These are phyloP conservation scores for Aspergillus indologenus DNA, from an alignment of 495 filamentous ascomycete genomes.

Conservation along the genomic window DNA sequence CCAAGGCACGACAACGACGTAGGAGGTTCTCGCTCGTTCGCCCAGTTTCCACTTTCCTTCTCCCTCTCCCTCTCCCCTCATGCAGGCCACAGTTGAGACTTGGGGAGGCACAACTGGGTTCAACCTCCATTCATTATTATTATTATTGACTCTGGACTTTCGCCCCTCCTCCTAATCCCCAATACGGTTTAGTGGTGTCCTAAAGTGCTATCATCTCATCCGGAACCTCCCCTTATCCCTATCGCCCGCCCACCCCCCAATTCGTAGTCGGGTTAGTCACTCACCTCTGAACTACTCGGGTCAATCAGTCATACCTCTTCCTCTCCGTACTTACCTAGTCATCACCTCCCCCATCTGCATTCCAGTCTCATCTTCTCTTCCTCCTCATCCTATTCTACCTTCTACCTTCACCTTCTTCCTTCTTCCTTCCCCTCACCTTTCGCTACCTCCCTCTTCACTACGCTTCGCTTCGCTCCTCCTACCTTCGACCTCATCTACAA, in stretches of 20 bases:
- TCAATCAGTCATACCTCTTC: constrained; percentile 2
- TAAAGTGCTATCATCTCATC: constrained; percentile 12
- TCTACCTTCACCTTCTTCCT: constrained; percentile 20
- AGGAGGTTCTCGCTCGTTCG: constrained; percentile 21
- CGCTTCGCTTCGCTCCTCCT: constrained; percentile 13
- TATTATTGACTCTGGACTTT: constrained; percentile 18
- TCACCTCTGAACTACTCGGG: too few species aligned
- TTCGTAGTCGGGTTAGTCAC: background rate
- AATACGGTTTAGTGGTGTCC: background rate
- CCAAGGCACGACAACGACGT: constrained; percentile 7
- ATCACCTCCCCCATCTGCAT: constrained; percentile 2
- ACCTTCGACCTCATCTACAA: constrained; percentile 5
- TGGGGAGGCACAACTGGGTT: background rate
- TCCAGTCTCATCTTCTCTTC: constrained; percentile 27
- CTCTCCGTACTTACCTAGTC: background rate
- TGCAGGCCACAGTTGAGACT: too few species aligned
- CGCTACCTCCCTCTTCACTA: constrained; percentile 16
- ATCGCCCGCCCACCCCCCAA: constrained; percentile 6
- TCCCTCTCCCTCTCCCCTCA: constrained; percentile 7
- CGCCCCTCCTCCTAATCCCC: constrained; percentile 15
- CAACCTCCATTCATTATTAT: constrained; percentile 13
- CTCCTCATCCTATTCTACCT: constrained; percentile 31
- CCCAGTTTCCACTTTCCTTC: constrained; percentile 24
- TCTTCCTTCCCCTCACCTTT: constrained; percentile 18
- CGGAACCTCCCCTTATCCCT: constrained; percentile 23